phyloP scores from a whole-genome alignment of 768 basidiomycete species.

The Daedaleopsis sinensis region DNA sequence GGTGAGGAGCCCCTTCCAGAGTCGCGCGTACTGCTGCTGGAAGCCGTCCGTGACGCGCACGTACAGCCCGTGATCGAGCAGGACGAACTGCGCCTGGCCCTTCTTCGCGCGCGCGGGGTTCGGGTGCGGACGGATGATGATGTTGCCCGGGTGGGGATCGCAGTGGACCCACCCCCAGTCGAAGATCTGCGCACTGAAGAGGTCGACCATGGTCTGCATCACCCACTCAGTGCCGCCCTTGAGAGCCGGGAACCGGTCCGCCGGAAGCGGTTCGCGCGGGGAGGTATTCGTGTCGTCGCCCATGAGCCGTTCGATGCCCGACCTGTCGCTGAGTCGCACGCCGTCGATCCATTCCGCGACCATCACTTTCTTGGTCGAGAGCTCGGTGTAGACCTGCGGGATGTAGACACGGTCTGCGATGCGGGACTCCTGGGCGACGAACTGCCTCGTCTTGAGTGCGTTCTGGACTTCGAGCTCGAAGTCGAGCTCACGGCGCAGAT shows the following conservation, averaged over 20 bases:
- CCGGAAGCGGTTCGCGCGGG: slow-evolving; percentile 1
- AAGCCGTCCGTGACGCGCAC: slow-evolving; percentile 71
- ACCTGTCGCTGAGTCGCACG: slow-evolving; percentile 68
- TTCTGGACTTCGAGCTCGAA: slow-evolving; percentile 82
- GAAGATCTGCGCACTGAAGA: slow-evolving; percentile 91
- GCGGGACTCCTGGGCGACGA: slow-evolving; percentile 70
- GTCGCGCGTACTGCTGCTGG: slow-evolving; percentile 70
- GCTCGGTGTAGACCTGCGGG: slow-evolving; percentile 72
- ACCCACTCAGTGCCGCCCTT: slow-evolving; percentile 64
- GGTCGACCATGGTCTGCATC: slow-evolving; percentile 86
- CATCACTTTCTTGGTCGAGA: slow-evolving; percentile 78
- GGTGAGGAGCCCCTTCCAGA: slow-evolving; percentile 72
- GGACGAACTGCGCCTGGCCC: slow-evolving; percentile 62
- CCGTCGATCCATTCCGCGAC: slow-evolving; percentile 87
- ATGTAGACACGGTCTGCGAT: slow-evolving; percentile 76
- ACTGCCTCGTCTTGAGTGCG: slow-evolving; percentile 66
- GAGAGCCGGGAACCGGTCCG: slow-evolving; percentile 31
- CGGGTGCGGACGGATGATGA: slow-evolving; percentile 69
- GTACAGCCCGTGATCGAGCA: slow-evolving; percentile 94
- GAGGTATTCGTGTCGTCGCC: slow-evolving; percentile 42
- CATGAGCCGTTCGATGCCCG: slow-evolving; percentile 58
- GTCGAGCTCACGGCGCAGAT: slow-evolving; percentile 82
- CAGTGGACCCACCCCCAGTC: slow-evolving; percentile 91
- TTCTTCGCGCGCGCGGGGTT: slow-evolving; percentile 31
- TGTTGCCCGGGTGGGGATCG: slow-evolving; percentile 76